Conservation (phyloP, 306 rosid genomes). For the Quercus ilex region DNA sequence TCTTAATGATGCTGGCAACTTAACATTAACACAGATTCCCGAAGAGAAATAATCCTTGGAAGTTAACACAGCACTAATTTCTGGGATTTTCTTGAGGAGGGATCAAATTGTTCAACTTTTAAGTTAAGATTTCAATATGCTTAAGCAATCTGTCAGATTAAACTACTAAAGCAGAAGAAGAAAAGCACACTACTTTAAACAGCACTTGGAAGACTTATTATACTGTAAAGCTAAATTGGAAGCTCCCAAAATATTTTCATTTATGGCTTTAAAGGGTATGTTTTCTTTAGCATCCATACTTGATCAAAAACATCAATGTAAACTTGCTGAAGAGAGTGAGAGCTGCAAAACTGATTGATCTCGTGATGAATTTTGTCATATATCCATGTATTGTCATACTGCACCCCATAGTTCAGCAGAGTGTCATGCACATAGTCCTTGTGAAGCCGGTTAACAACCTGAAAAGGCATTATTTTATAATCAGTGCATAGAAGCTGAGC, state of each 20-base stretch:
- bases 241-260: slow-evolving; percentile 7
- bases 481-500: not conserved
- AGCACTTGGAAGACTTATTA: not conserved
- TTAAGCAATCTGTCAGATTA: not conserved
- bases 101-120: slow-evolving; percentile 4
- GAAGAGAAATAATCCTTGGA: too few species aligned
- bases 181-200: not conserved
- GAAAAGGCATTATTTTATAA: slow-evolving; percentile 8
- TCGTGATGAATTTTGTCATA: slow-evolving; percentile 96
- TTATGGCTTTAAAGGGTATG: not conserved
- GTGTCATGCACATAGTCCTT: slow-evolving; percentile 79
- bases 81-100: not conserved
- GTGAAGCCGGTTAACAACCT: slow-evolving; percentile 86
- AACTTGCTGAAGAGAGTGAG: slow-evolving; percentile 83
- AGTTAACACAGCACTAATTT: not conserved
- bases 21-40: not conserved
- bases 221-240: not conserved
- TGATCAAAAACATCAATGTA: slow-evolving; percentile 95
- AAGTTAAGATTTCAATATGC: not conserved
- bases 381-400: slow-evolving; percentile 92
- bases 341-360: slow-evolving; percentile 91
- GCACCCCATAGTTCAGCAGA: slow-evolving; percentile 75
- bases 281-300: slow-evolving; percentile 17
- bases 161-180: not conserved
- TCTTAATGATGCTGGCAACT: not conserved